Evolutionary conservation across 202 grass and related monocot species (phyloP).

Genomic region (Carex arenaria): DNA sequence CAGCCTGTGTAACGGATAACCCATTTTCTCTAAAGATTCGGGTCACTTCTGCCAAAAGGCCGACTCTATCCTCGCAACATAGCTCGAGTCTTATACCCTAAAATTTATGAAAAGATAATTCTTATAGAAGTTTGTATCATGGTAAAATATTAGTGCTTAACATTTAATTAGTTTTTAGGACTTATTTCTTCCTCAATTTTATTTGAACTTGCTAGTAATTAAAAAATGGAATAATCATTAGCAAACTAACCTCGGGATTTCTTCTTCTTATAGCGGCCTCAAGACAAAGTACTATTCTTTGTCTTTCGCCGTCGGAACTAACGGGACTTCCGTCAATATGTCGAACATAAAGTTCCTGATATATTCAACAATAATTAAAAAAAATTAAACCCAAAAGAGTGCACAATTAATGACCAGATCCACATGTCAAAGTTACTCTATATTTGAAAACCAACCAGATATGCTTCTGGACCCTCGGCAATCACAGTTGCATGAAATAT

Average conservation of each 20-base stretch:
- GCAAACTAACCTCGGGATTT: conserved; percentile 20
- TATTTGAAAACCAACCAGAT: conserved; percentile 26
- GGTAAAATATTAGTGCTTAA: background rate
- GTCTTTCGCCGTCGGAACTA: conserved; percentile 13
- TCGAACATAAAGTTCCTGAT: conserved; percentile 33
- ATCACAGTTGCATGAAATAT: conserved; percentile 26
- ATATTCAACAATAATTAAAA: background rate
- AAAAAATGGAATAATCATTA: background rate
- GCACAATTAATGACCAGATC: background rate
- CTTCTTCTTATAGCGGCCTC: conserved; percentile 33
- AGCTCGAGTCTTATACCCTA: conserved; percentile 43
- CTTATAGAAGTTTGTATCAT: background rate
- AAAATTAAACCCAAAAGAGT: background rate
- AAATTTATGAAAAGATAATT: background rate
- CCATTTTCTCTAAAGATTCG: conserved; percentile 48
- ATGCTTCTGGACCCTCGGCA: conserved; percentile 23
- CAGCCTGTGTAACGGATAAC: conserved; percentile 24
- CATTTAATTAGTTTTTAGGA: background rate
- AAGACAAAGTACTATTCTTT: conserved; percentile 3
- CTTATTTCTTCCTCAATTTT: background rate
- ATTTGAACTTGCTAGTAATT: background rate
- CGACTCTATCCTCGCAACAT: conserved; percentile 38
- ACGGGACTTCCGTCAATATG: conserved; percentile 10
- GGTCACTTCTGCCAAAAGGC: conserved; percentile 35
- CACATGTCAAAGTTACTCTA: background rate